phyloP scores from a whole-genome alignment of 2,329 filamentous ascomycete genomes.

The Cordyceps cateniannulata region DNA sequence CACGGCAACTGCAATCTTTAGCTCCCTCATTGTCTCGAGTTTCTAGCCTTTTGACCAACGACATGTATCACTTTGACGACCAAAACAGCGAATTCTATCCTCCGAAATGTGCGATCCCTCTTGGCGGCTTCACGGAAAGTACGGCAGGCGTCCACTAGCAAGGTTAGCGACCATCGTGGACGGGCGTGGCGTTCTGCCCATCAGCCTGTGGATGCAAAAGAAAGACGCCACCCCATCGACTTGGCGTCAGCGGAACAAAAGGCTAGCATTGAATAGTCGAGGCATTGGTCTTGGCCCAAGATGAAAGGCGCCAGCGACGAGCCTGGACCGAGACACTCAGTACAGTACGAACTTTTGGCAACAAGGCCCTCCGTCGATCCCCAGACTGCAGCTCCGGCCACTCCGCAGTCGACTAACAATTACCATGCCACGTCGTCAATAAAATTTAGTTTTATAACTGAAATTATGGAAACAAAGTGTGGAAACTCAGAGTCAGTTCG shows the following conservation, averaged over 20 bases:
- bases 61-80: neutral
- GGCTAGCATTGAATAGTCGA: too few relatives aligned
- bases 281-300: neutral
- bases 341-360: too few relatives aligned
- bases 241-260: conserved; percentile 3
- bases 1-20: neutral
- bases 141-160: conserved; percentile 5
- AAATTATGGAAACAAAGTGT: neutral
- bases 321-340: too few relatives aligned
- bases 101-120: neutral
- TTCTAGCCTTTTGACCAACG: neutral
- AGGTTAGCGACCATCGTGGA: conserved; percentile 4
- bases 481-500: neutral
- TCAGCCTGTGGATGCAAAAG: neutral
- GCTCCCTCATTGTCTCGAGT: neutral
- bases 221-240: neutral
- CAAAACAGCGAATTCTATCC: neutral
- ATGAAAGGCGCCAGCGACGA: too few relatives aligned
- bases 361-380: neutral
- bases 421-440: neutral
- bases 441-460: neutral
- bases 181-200: conserved; percentile 5
- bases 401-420: neutral
- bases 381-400: neutral
- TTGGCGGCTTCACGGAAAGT: neutral